Conservation (phyloP, 805 yeast genomes). For the Pichia insulana region DNA sequence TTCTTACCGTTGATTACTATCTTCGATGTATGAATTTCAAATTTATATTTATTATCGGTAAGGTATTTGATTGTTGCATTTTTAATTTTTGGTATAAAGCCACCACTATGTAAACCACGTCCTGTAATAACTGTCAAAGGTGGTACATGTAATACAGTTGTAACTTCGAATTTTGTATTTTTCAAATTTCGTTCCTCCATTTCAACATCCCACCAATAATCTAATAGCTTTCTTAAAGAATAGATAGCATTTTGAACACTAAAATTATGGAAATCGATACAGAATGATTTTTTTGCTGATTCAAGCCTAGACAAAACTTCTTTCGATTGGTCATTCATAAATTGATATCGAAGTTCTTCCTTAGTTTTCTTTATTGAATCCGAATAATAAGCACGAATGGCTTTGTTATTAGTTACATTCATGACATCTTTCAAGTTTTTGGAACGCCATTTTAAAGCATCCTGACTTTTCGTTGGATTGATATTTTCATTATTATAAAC, state of each 20-base stretch:
- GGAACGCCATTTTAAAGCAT: not conserved
- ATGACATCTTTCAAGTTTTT: not conserved
- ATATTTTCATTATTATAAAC: not conserved
- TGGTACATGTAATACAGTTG: slow-evolving; percentile 32
- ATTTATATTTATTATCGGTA: slow-evolving; percentile 30
- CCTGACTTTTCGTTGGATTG: not conserved
- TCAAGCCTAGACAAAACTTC: not conserved
- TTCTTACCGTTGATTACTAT: slow-evolving; percentile 37
- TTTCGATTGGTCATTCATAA: not conserved
- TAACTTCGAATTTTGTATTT: slow-evolving; percentile 29
- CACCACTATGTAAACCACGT: slow-evolving; percentile 58
- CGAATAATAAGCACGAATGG: slow-evolving; percentile 1
- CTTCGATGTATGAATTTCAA: slow-evolving; percentile 37
- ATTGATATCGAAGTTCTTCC: not conserved
- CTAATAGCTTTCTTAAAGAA: slow-evolving; percentile 29
- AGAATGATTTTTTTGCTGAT: slow-evolving; percentile 15
- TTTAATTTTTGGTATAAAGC: slow-evolving; percentile 45
- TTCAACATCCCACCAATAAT: slow-evolving; percentile 61
- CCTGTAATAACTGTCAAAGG: slow-evolving; percentile 53
- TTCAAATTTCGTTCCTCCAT: slow-evolving; percentile 31
- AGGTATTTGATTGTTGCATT: slow-evolving; percentile 35
- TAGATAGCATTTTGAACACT: slow-evolving; percentile 38
- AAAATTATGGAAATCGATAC: slow-evolving; percentile 51
- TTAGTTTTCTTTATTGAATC: not conserved
- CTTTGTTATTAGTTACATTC: slow-evolving; percentile 1